Evolutionary conservation across 805 yeast species (phyloP).

Genomic region (Candida verbasci): DNA sequence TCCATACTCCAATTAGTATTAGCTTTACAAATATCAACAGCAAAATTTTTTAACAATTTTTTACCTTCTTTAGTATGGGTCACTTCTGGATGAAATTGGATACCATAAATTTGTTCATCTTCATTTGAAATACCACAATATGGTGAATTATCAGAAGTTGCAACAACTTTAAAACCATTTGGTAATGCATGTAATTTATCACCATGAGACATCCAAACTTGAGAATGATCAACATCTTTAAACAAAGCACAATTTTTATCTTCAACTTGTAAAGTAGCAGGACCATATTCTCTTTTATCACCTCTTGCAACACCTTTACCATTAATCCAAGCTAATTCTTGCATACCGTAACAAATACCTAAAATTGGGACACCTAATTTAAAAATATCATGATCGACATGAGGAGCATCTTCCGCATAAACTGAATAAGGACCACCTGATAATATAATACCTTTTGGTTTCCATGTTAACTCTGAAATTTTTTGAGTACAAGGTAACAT

Average conservation of each 20-base stretch:
- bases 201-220: constrained; percentile 99
- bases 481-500: constrained; percentile 99
- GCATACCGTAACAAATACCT: constrained; percentile 99
- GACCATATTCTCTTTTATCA: constrained; percentile 97
- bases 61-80: constrained; percentile 94
- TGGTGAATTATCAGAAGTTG: constrained; percentile 92
- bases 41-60: constrained; percentile 82
- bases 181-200: constrained; percentile 93
- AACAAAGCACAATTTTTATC: constrained; percentile 69
- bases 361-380: constrained; percentile 88
- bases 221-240: constrained; percentile 86
- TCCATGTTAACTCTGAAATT: constrained; percentile 86
- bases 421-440: constrained; percentile 99
- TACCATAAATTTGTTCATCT: constrained; percentile 75
- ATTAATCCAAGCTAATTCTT: constrained; percentile 97
- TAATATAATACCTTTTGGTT: constrained; percentile 91
- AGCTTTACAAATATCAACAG: constrained; percentile 84
- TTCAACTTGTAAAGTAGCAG: constrained; percentile 78
- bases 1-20: constrained; percentile 95
- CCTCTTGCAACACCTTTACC: constrained; percentile 93
- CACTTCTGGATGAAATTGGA: constrained; percentile 99
- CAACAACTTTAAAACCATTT: constrained; percentile 81
- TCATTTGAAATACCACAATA: constrained; percentile 87
- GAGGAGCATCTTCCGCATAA: constrained; percentile 92
- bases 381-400: constrained; percentile 92